A percentile compares a stretch with the other conserved stretches of the same genome.
phyloP scores from a whole-genome alignment of 129 eudicot species.

The Solidago caesia region DNA sequence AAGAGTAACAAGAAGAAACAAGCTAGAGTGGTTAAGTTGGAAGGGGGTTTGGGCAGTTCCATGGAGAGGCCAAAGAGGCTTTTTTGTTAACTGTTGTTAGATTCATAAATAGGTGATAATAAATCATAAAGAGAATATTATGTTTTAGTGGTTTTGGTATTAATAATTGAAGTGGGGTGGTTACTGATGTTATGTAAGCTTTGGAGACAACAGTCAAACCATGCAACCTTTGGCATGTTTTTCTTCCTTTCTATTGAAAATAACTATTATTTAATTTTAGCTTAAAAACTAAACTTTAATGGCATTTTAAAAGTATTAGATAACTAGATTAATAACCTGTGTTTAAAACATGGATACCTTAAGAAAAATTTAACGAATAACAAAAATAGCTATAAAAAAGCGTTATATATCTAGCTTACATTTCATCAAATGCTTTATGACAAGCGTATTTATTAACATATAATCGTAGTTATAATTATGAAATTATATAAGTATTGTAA shows the following conservation, averaged over 20 bases:
- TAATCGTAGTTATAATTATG: too few species aligned
- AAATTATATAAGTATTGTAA: too few species aligned
- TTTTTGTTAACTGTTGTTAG: slow-evolving; percentile 26
- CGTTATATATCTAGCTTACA: too few species aligned
- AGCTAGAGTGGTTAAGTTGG: slow-evolving; percentile 25
- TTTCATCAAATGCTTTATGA: too few species aligned
- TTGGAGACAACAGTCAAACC: slow-evolving; percentile 10
- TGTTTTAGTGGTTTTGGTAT: slow-evolving; percentile 36
- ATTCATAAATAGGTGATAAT: slow-evolving; percentile 26
- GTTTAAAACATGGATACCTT: too few species aligned
- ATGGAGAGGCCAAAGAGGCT: slow-evolving; percentile 37
- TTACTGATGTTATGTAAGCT: slow-evolving; percentile 15
- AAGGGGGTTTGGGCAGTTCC: slow-evolving; percentile 34
- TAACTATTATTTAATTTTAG: too few species aligned
- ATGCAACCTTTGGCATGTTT: slow-evolving; percentile 15
- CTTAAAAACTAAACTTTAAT: too few species aligned
- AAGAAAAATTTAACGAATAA: too few species aligned
- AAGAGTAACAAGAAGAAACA: slow-evolving; percentile 41
- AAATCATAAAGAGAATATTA: not conserved
- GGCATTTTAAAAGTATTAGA: too few species aligned
- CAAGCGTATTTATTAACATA: too few species aligned
- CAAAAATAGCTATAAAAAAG: too few species aligned
- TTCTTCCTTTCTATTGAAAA: not conserved
- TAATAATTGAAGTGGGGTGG: slow-evolving; percentile 31
- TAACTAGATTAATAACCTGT: too few species aligned